Conservation (phyloP, 2,329 filamentous ascomycete genomes). For the Pseudopyrenochaeta lycopersici region DNA sequence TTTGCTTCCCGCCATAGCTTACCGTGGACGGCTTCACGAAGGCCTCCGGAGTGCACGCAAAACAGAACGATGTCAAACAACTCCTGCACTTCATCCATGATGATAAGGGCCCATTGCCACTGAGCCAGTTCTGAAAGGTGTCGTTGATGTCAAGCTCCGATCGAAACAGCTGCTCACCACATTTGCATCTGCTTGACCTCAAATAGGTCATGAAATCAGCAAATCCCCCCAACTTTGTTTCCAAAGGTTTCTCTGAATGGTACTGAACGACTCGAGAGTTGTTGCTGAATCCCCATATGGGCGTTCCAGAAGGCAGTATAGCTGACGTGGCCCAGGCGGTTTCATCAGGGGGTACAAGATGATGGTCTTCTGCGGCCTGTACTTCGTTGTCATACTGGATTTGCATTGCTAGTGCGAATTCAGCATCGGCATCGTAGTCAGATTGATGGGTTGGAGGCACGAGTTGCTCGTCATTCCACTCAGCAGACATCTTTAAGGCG, state of each 20-base stretch:
- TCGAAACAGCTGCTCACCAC: conserved; percentile 13
- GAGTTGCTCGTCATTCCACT: conserved; percentile 10
- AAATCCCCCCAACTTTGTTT: conserved; percentile 9
- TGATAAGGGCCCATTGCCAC: conserved; percentile 10
- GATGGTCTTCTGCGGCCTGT: not conserved
- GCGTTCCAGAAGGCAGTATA: not conserved
- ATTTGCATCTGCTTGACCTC: conserved; percentile 19
- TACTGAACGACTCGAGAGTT: not conserved
- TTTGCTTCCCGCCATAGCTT: conserved; percentile 9
- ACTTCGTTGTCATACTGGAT: conserved; percentile 5
- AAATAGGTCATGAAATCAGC: conserved; percentile 20
- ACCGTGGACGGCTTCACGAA: conserved; percentile 3
- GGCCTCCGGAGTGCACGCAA: conserved; percentile 21
- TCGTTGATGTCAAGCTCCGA: conserved; percentile 14
- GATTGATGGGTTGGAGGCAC: conserved; percentile 2
- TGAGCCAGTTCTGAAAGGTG: conserved; percentile 25
- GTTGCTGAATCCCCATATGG: not conserved
- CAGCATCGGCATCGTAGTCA: conserved; percentile 7
- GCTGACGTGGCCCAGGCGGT: not conserved
- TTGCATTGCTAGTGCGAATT: conserved; percentile 12
- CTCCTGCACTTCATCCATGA: conserved; percentile 23
- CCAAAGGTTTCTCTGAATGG: conserved; percentile 4
- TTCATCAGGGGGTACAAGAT: not conserved
- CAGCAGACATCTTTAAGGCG: conserved; percentile 10
- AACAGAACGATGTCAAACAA: conserved; percentile 24